Conservation (phyloP, 2,329 filamentous ascomycete species). For the Lasiodiplodia sp. region DNA sequence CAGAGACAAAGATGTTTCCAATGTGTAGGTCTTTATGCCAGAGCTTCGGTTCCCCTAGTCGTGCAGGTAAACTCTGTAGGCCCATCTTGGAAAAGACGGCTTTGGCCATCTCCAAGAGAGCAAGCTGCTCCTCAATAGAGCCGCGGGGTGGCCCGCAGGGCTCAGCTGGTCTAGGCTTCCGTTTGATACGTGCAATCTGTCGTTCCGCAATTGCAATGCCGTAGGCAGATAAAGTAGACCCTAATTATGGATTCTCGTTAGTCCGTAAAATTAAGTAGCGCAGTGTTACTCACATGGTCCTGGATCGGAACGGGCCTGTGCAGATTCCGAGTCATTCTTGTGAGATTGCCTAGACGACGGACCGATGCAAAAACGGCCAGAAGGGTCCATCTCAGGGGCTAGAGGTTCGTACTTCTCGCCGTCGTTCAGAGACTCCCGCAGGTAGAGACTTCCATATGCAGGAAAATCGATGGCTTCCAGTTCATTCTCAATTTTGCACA, state of each 20-base stretch:
- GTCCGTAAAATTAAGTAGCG: background rate
- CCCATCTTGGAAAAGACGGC: conserved; percentile 31
- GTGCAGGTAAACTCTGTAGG: no score
- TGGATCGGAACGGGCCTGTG: conserved; percentile 28
- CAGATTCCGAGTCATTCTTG: conserved; percentile 9
- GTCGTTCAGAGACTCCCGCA: conserved; percentile 32
- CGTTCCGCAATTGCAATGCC: conserved; percentile 35
- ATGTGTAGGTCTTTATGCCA: conserved; percentile 52
- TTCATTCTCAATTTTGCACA: conserved; percentile 37
- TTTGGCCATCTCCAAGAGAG: conserved; percentile 32
- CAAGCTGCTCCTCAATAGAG: conserved; percentile 33
- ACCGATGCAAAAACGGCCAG: conserved; percentile 35
- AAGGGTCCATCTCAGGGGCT: conserved; percentile 29
- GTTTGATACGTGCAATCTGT: conserved; percentile 32
- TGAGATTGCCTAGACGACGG: conserved; percentile 34
- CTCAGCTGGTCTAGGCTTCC: conserved; percentile 21
- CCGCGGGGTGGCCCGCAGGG: conserved; percentile 31
- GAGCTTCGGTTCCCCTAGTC: no score
- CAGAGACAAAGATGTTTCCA: no score
- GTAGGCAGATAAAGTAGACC: conserved; percentile 35
- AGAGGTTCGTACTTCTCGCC: conserved; percentile 27
- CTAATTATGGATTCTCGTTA: conserved; percentile 25
- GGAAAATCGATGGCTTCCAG: conserved; percentile 39
- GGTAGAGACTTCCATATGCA: conserved; percentile 45
- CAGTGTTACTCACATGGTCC: conserved; percentile 33